phyloP scores from a whole-genome alignment of 768 basidiomycete species.

The Mycena rebaudengoi region DNA sequence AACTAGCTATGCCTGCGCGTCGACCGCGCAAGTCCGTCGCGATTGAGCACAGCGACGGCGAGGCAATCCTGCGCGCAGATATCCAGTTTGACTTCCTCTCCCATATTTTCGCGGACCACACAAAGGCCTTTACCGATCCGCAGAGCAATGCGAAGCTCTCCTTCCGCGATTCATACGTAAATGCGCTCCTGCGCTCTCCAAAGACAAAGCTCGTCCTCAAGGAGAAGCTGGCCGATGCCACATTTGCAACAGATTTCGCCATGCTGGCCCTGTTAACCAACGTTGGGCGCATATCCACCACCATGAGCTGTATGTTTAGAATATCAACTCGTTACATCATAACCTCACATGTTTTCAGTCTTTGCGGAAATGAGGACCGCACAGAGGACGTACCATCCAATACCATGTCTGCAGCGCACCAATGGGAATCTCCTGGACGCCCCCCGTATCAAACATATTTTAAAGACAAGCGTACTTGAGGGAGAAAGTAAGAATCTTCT shows the following conservation, averaged over 20 bases:
- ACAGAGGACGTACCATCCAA: constrained; percentile 79
- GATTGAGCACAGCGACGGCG: constrained; percentile 67
- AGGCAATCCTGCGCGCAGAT: constrained; percentile 72
- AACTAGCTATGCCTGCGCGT: constrained; percentile 39
- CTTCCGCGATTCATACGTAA: constrained; percentile 71
- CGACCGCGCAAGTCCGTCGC: constrained; percentile 53
- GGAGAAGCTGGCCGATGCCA: constrained; percentile 71
- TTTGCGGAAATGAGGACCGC: constrained; percentile 85
- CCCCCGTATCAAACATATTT: constrained; percentile 78
- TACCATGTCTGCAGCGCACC: constrained; percentile 75
- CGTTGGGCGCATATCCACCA: constrained; percentile 83
- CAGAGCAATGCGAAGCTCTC: constrained; percentile 47
- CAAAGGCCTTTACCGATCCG: constrained; percentile 62
- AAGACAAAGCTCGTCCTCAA: constrained; percentile 77
- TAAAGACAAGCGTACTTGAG: constrained; percentile 66
- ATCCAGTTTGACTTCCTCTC: constrained; percentile 84
- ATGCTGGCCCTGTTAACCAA: constrained; percentile 80
- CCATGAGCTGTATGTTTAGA: constrained; percentile 78
- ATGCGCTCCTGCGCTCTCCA: constrained; percentile 60
- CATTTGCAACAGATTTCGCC: constrained; percentile 74
- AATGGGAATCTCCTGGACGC: constrained; percentile 80
- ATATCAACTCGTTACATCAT: constrained; percentile 10
- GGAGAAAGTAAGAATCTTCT: constrained; percentile 54
- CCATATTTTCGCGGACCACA: constrained; percentile 76
- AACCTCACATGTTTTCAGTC: constrained; percentile 49